A percentile compares a stretch with the other conserved stretches of the same genome.
phyloP scores from a whole-genome alignment of 495 filamentous ascomycete species.

The Annulohypoxylon bovei region DNA sequence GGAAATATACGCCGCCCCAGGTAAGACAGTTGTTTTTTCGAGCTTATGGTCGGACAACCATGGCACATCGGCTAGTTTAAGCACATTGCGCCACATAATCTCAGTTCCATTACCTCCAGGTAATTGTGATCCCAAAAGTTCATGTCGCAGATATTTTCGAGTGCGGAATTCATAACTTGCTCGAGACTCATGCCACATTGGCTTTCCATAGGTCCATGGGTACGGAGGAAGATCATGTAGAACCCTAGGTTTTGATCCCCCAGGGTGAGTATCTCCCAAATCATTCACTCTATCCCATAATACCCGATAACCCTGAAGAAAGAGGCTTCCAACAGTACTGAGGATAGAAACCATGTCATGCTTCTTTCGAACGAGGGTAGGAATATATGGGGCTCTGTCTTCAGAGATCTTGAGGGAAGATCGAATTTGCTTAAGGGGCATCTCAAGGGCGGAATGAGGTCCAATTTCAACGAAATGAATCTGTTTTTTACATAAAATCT shows the following conservation, averaged over 20 bases:
- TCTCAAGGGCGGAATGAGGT: not conserved
- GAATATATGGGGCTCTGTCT: not conserved
- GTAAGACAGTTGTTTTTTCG: slow-evolving; percentile 55
- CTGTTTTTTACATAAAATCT: not conserved
- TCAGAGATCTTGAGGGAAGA: not conserved
- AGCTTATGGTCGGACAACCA: slow-evolving; percentile 59
- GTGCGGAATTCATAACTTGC: slow-evolving; percentile 11
- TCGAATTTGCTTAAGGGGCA: not conserved
- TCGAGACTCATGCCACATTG: not conserved
- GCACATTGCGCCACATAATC: slow-evolving; percentile 54
- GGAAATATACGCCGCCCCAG: slow-evolving; percentile 57
- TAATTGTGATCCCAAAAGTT: slow-evolving; percentile 53
- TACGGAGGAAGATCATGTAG: no score
- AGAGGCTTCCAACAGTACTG: no score
- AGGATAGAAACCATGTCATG: no score
- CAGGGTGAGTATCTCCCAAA: no score
- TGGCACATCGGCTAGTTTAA: slow-evolving; percentile 47
- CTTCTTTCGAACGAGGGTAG: no score
- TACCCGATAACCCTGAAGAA: no score
- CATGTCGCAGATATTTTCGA: slow-evolving; percentile 47
- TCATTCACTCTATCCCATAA: no score
- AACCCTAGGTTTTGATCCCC: no score
- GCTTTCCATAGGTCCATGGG: no score
- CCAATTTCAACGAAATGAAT: not conserved
- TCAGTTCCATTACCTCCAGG: slow-evolving; percentile 41